These are phyloP conservation scores for Aspergillus glaucus DNA, from an alignment of 2,329 filamentous ascomycete species.

Conservation along the genomic window DNA sequence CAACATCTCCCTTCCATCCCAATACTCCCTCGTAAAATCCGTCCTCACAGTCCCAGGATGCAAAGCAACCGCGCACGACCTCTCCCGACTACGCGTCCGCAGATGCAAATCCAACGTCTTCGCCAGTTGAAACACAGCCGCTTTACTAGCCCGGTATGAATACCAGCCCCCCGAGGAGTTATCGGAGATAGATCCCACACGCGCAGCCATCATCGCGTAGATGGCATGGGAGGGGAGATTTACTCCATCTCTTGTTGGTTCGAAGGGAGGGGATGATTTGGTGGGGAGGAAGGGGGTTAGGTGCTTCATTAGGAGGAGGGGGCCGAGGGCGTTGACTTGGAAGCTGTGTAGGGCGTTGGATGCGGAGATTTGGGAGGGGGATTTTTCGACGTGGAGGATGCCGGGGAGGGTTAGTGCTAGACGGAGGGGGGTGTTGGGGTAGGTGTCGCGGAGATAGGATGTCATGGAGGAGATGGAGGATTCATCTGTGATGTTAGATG, in stretches of 20 bases:
- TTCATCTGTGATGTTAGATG: slow-evolving; percentile 47
- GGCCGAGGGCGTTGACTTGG: slow-evolving; percentile 66
- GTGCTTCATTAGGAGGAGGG: slow-evolving; percentile 70
- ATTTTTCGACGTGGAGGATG: slow-evolving; percentile 66
- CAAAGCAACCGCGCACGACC: slow-evolving; percentile 62
- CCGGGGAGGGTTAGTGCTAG: slow-evolving; percentile 66
- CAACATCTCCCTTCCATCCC: slow-evolving; percentile 63
- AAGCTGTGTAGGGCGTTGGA: slow-evolving; percentile 61
- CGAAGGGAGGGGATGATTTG: slow-evolving; percentile 41
- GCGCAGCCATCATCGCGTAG: slow-evolving; percentile 70
- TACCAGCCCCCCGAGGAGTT: slow-evolving; percentile 76
- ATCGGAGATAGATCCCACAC: slow-evolving; percentile 68
- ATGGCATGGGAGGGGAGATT: slow-evolving; percentile 51
- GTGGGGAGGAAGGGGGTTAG: slow-evolving; percentile 63
- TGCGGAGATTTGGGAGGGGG: slow-evolving; percentile 58
- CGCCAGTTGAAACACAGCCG: slow-evolving; percentile 63
- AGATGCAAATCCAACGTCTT: slow-evolving; percentile 68
- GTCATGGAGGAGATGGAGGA: slow-evolving; percentile 53
- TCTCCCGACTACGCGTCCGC: slow-evolving; percentile 49
- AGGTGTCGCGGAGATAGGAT: slow-evolving; percentile 47
- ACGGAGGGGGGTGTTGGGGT: slow-evolving; percentile 55
- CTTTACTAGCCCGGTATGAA: slow-evolving; percentile 69
- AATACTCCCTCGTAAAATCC: slow-evolving; percentile 65
- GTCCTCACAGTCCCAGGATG: slow-evolving; percentile 80
- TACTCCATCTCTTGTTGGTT: slow-evolving; percentile 11